Percentiles rank a stretch among this genome's conserved stretches.
Evolutionary conservation across 805 yeast genomes (phyloP).

Genomic region (Metschnikowia lachancei): DNA sequence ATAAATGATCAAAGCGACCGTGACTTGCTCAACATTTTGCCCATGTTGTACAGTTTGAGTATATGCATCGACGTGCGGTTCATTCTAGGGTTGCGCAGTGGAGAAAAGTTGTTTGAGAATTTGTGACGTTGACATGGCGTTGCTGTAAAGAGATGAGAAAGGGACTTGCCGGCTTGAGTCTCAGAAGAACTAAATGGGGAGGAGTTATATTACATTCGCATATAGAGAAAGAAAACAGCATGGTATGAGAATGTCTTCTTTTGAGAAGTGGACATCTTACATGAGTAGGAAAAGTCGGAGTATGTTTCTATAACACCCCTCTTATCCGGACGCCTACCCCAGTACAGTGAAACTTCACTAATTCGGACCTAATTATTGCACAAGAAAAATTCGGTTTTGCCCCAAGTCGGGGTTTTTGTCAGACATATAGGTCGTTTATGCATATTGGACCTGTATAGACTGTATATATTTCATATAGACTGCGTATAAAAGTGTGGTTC

Average conservation of each 20-base stretch:
- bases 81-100: conserved; percentile 69
- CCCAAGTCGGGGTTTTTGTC: no score
- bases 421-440: no score
- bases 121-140: conserved; percentile 1
- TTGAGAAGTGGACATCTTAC: no score
- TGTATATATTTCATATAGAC: no score
- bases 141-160: not conserved
- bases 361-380: no score
- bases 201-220: conserved; percentile 1
- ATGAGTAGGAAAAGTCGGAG: no score
- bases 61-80: conserved; percentile 82
- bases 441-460: no score
- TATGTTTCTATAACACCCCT: no score
- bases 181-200: not conserved
- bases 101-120: conserved; percentile 58
- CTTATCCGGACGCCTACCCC: no score
- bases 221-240: conserved; percentile 1
- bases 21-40: conserved; percentile 76
- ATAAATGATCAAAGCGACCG: conserved; percentile 91
- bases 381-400: no score
- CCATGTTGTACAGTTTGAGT: conserved; percentile 72
- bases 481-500: no score
- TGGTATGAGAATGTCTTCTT: not conserved
- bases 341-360: no score
- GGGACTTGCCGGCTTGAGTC: conserved; percentile 12